These are phyloP conservation scores for Lizonia empirigonia DNA, from an alignment of 2,329 filamentous ascomycete genomes.

Conservation along the genomic window DNA sequence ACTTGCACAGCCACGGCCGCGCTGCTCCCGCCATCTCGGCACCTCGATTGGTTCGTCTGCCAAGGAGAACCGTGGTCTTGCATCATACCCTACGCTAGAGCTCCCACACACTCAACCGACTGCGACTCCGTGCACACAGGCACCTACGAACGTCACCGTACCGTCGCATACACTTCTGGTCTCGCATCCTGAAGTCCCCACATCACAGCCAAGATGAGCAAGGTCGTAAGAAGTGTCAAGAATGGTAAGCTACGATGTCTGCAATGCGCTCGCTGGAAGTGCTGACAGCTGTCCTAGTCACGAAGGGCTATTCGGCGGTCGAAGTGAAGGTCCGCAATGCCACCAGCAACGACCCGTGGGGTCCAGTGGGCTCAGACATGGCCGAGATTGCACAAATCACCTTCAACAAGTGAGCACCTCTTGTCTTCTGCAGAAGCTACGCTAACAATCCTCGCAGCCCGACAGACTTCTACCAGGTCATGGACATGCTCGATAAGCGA, in stretches of 20 bases:
- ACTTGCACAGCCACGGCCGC: slow-evolving; percentile 15
- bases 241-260: slow-evolving; percentile 15
- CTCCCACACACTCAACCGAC: slow-evolving; percentile 15
- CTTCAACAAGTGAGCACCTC: slow-evolving; percentile 81
- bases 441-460: slow-evolving; percentile 63
- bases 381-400: slow-evolving; percentile 97
- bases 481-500: slow-evolving; percentile 99
- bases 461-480: slow-evolving; percentile 98
- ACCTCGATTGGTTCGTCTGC: slow-evolving; percentile 14
- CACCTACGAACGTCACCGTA: slow-evolving; percentile 10
- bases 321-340: slow-evolving; percentile 86
- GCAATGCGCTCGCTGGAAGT: not conserved
- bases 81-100: slow-evolving; percentile 22
- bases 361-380: slow-evolving; percentile 97
- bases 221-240: slow-evolving; percentile 96
- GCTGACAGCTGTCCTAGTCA: slow-evolving; percentile 63
- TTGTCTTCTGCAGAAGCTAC: slow-evolving; percentile 13
- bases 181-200: not conserved
- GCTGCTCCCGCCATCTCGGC: slow-evolving; percentile 10
- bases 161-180: slow-evolving; percentile 14
- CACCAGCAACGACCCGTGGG: slow-evolving; percentile 98
- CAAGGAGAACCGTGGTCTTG: slow-evolving; percentile 17
- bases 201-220: slow-evolving; percentile 72
- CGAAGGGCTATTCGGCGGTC: slow-evolving; percentile 94
- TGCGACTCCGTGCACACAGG: slow-evolving; percentile 5